Base-by-base conservation (phyloP, 305 asterid species). In the Fraxinus latifolia region DNA sequence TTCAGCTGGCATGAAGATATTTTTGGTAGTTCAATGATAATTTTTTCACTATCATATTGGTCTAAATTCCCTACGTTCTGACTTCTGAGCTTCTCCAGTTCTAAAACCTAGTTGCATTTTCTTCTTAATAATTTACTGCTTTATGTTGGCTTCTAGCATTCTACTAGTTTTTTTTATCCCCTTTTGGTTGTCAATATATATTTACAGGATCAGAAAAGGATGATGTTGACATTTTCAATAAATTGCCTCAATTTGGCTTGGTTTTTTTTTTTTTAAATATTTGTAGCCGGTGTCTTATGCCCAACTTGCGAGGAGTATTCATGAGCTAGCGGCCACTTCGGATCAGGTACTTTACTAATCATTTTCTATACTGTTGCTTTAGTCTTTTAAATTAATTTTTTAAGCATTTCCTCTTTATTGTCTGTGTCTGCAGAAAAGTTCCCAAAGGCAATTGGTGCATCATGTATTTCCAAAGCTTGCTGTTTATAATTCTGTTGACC, bases 271-370 rank as follows among this genome's bases (percentile, higher is more conserved):
- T 31, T 79, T 79, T 70, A 12, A 17, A 55, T 81, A 50, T 82
- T 80, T 85, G 76, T 95, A 96, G 95, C 97, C 99, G 1, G 99
- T 96, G 83, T 96, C 99, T 39, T 96, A 96, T 83, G 99, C 98
- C 31, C 98, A 94, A 91, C 98, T 96, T 84, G 99, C 98, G 7
- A 90, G 99, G 90, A 96, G 97, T 85, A 96, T 96, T 87, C 99
- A 96, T 15, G 99, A 96, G 92, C 88, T 96, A 84, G 98, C 99
- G 14, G 99, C 99, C 73, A 80, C 98, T 39, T 94, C 95, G 76
- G 99, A 96, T 91, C 99, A 94, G 89, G 99, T 96, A 92, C 77
- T 79, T 70, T 79, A 6, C 36, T 78, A 33, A 32, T 74, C 74
- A 81, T 74, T 25, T 25, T 62, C 76, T 32, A 14, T 74, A 67